Base-by-base conservation (phyloP, 192 early-diverging fungal genomes). In the Rhizophlyctis rosea region DNA sequence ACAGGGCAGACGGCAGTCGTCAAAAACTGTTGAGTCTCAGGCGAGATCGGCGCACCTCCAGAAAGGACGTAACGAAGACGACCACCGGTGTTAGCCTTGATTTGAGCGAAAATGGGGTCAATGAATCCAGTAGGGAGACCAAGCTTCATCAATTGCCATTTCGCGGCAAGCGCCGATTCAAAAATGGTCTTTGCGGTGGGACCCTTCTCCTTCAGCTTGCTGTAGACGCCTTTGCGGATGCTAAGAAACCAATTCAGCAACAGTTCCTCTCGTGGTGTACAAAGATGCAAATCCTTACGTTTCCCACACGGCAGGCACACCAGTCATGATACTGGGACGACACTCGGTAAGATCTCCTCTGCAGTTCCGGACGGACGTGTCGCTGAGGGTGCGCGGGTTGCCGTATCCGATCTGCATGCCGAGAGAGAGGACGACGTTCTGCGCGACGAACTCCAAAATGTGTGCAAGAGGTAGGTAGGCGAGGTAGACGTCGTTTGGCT, bases 41-140 rank as follows among this genome's bases (percentile, higher is more conserved):
- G n/a, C n/a, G n/a, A n/a, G n/a, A n/a, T n/a, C n/a, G 92, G 92
- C 1, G 95, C 95, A 0, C 93, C 92, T 24, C 90, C 92, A 51
- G 81, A 88, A 57, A 82, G 75, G 49, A 90, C 60, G 24, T 67
- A 69, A 24, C 77, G 59, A 9, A 94, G 77, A 32, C 80, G n/a
- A n/a, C n/a, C n/a, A n/a, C n/a, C n/a, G 34, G 89, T 88, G 65
- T 88, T 86, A 39, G 82, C 83, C 68, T 86, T 82, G 64, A 96
- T 87, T 66, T 85, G 85, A 60, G 84, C 85, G 71, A 96, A 98
- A 13, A 98, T 83, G 14, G 91, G 72, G 77, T 95, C 93, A 9
- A 78, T 54, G 50, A 87, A 67, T 32, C 71, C 75, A 25, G 89
- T 84, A 0, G 84, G 78, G 47, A 95, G 69, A 52, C 92, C 82